These are phyloP conservation scores for Prasinococcaceae sp. DNA, from an alignment of 139 green algal genomes.

Conservation along the genomic window DNA sequence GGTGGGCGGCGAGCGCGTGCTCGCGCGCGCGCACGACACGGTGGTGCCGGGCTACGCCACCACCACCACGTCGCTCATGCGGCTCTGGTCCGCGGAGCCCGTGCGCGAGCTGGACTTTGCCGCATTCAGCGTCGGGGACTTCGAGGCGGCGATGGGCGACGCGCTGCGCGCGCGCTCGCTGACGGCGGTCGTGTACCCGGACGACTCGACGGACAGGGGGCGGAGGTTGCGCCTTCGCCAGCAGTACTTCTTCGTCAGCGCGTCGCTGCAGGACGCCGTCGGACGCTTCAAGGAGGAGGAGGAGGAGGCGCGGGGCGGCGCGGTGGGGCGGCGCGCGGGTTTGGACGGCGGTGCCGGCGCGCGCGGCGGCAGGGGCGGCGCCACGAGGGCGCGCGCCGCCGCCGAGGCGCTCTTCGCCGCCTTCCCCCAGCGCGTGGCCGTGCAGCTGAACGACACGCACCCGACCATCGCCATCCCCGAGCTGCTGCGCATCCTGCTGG, in stretches of 20 bases:
- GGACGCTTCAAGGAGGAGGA: conserved; percentile 53
- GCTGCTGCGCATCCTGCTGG: conserved; percentile 96
- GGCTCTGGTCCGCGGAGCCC: conserved; percentile 59
- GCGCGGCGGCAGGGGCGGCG: not conserved
- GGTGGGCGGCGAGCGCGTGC: conserved; percentile 83
- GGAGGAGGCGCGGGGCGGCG: not conserved
- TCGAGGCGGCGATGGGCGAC: conserved; percentile 57
- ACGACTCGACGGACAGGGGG: conserved; percentile 91
- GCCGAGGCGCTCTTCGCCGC: too few relatives aligned
- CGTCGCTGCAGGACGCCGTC: conserved; percentile 81
- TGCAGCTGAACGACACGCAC: conserved; percentile 98
- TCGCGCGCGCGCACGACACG: conserved; percentile 92
- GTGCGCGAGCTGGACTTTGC: conserved; percentile 78
- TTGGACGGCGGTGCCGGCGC: not conserved
- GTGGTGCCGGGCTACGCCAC: conserved; percentile 93
- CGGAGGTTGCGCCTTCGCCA: conserved; percentile 97
- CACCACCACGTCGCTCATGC: conserved; percentile 96
- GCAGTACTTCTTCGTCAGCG: conserved; percentile 96
- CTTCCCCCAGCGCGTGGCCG: too few relatives aligned
- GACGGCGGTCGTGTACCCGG: conserved; percentile 91
- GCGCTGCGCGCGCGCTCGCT: conserved; percentile 75
- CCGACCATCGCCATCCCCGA: conserved; percentile 82
- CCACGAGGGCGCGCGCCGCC: too few relatives aligned
- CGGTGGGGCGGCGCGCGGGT: not conserved
- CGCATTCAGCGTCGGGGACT: conserved; percentile 92